Evolutionary conservation across 257 asterid genomes (phyloP).

Genomic region (Rubia yunnanensis): DNA sequence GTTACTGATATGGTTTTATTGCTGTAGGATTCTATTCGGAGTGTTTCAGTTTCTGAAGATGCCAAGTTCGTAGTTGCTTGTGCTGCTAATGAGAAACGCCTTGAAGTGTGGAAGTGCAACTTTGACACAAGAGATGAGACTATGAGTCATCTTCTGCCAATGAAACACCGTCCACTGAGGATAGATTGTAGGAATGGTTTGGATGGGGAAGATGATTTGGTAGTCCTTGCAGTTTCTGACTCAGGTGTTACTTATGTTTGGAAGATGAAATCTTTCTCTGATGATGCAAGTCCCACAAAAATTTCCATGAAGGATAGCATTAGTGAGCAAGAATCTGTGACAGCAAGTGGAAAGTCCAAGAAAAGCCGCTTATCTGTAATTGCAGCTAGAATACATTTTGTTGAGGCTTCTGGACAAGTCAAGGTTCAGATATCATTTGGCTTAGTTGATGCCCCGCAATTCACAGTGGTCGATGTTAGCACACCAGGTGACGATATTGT

Average conservation of each 20-base stretch:
- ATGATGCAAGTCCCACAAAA: slow-evolving; percentile 23
- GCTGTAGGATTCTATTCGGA: slow-evolving; percentile 18
- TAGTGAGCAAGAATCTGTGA: slow-evolving; percentile 7
- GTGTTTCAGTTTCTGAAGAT: slow-evolving; percentile 20
- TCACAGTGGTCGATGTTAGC: slow-evolving; percentile 18
- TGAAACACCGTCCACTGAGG: slow-evolving; percentile 21
- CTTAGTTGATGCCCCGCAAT: slow-evolving; percentile 19
- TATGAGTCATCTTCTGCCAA: slow-evolving; percentile 19
- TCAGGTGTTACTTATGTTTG: slow-evolving; percentile 26
- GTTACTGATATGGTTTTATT: slow-evolving; percentile 5
- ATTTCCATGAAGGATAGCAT: slow-evolving; percentile 14
- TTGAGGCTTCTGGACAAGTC: slow-evolving; percentile 9
- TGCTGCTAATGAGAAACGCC: slow-evolving; percentile 21
- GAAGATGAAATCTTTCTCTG: slow-evolving; percentile 18
- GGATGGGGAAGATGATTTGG: slow-evolving; percentile 17
- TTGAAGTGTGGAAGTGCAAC: slow-evolving; percentile 26
- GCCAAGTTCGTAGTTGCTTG: slow-evolving; percentile 22
- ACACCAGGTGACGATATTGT: slow-evolving; percentile 20
- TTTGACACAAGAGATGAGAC: slow-evolving; percentile 7
- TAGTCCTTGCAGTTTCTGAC: slow-evolving; percentile 27
- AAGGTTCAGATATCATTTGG: slow-evolving; percentile 22
- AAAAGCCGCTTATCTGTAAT: slow-evolving; percentile 14
- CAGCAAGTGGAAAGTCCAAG: slow-evolving; percentile 11
- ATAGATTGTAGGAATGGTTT: slow-evolving; percentile 23
- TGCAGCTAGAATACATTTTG: slow-evolving; percentile 20